phyloP scores from a whole-genome alignment of 108 stramenopile genomes.

The Nitzschia palea region DNA sequence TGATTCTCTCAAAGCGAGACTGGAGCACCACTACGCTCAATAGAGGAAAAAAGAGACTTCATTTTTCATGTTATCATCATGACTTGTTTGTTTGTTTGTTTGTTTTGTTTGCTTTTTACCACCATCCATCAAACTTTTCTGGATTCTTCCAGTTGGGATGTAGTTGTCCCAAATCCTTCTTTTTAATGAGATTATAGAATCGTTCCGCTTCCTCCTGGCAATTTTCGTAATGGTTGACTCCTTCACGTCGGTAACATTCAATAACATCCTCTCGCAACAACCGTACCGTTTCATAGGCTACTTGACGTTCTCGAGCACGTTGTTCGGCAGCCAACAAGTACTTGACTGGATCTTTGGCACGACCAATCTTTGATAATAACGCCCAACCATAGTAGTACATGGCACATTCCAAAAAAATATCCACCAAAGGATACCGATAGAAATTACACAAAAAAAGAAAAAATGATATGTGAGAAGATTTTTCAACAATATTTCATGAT shows the following conservation, averaged over 20 bases:
- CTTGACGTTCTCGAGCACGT: conserved; percentile 87
- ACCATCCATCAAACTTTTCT: conserved; percentile 68
- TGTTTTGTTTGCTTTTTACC: conserved; percentile 21
- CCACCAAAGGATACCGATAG: too few relatives aligned
- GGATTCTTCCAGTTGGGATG: conserved; percentile 75
- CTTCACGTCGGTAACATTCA: conserved; percentile 83
- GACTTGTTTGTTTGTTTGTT: background rate
- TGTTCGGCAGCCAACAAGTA: conserved; percentile 83
- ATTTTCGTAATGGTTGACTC: conserved; percentile 89
- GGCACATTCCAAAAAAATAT: too few relatives aligned
- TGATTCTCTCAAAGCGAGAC: too few relatives aligned
- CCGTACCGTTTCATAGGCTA: conserved; percentile 84
- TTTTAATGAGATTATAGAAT: conserved; percentile 66
- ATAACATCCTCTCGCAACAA: conserved; percentile 83
- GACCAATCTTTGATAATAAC: conserved; percentile 57
- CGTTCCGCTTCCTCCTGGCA: conserved; percentile 69
- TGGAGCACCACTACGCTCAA: too few relatives aligned
- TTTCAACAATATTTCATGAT: too few relatives aligned
- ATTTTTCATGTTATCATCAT: too few relatives aligned
- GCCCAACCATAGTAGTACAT: too few relatives aligned
- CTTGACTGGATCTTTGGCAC: conserved; percentile 82
- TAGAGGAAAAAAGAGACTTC: too few relatives aligned
- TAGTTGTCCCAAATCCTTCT: conserved; percentile 82
- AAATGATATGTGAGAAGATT: too few relatives aligned
- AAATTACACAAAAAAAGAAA: too few relatives aligned